Percentiles rank a stretch among this genome's conserved stretches.
phyloP scores from a whole-genome alignment of 2,329 filamentous ascomycete genomes.

The Bisporella sp. region DNA sequence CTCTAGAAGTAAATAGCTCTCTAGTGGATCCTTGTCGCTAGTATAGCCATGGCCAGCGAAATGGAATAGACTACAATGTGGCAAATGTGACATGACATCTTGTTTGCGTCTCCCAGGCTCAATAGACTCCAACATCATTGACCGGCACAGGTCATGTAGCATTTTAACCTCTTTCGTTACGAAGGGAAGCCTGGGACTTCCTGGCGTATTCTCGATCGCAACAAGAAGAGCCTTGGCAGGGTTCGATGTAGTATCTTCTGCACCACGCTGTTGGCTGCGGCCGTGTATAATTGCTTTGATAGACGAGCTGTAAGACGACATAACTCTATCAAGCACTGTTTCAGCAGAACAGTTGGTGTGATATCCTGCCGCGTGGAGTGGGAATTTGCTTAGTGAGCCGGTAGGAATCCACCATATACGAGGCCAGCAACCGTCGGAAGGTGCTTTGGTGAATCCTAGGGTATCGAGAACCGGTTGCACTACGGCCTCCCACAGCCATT shows the following conservation, averaged over 20 bases:
- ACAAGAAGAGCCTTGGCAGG: background rate
- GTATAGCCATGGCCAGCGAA: background rate
- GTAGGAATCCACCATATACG: too few species aligned
- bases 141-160: background rate
- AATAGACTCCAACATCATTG: background rate
- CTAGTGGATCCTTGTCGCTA: background rate
- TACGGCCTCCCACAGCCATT: too few species aligned
- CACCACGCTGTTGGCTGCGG: background rate
- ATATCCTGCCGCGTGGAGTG: background rate
- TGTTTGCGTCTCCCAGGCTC: background rate
- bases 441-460: too few species aligned
- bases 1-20: background rate
- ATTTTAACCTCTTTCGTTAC: background rate
- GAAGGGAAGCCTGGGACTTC: background rate
- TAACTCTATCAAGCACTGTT: background rate
- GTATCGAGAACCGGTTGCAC: too few species aligned
- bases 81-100: background rate
- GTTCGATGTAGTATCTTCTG: background rate
- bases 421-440: too few species aligned
- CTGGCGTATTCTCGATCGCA: background rate
- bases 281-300: background rate
- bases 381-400: background rate
- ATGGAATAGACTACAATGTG: background rate
- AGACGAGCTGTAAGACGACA: background rate
- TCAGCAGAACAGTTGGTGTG: background rate